Evolutionary conservation across 78 protist species (phyloP), one percentile per base, ranked within the genome.

Genomic region (Dictyostelium intermedium): DNA sequence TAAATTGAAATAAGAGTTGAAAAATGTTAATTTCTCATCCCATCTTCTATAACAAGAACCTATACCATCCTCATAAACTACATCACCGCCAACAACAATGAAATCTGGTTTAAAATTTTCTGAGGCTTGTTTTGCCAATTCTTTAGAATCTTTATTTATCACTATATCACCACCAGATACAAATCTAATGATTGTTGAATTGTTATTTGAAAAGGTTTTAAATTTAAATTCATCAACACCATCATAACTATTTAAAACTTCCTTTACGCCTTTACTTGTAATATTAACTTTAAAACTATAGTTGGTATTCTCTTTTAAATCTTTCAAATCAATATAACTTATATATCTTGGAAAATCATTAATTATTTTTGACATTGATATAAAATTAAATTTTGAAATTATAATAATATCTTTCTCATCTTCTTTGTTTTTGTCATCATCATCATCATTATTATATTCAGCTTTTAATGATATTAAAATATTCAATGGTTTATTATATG

Each of bases 1-100:
- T 20, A 56, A 20, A 9, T 56, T 16, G 34, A 66, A 79, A 50
- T 39, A 45, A 2, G 35, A 35, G 47, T n/a, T 10, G 18, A 89
- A 81, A 35, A 74, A 89, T 25, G 23, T 2, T 43, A 89, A 47
- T 45, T 80, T 78, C n/a, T 80, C 74, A 80, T 89, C 94, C 94
- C 94, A 89, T 69, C 94, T 32, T 25, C 61, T 14, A 80, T 80
- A 89, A 35, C 94, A 89, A 3, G 87, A 47, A 2, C 69, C 50
- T 13, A 89, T 69, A 6, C 82, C 94, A 43, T 89, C 94, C 18
- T 69, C 94, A 35, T 89, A 89, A 20, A 85, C 94, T 27, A 89
- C 50, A 50, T 89, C 94, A 47, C 94, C 94, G 11, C 94, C 94
- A 45, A 81, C 60, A 2, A 77, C 60, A 6, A 89, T 63, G 34